Base-by-base conservation (phyloP, 352 stramenopile genomes). In the Pythium vanterpoolii region DNA sequence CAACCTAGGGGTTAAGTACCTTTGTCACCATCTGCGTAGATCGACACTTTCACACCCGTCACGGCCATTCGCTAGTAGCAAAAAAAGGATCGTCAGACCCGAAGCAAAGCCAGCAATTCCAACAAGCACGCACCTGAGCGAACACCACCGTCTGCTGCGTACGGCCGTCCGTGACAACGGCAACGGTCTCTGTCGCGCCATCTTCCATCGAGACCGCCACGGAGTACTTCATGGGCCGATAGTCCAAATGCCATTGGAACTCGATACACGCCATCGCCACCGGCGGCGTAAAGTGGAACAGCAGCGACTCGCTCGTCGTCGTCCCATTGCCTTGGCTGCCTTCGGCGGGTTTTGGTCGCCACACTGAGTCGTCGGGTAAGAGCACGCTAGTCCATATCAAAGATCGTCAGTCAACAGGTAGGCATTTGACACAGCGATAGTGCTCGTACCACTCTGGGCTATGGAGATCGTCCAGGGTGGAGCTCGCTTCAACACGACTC, bases 391-490 rank as follows among this genome's bases (percentile, higher is more conserved):
- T 23, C n/a, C 0, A 53, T 5, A 51, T 16, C 4, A 30, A 36
- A 48, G 11, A 51, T 10, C 45, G 5, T 56, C 19, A n/a, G 14
- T 30, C 10, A 3, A 38, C 27, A 51, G 4, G 18, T 16, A n/a
- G 18, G 19, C 38, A 43, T 7, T 6, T 14, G 13, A 6, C 27
- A 53, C 27, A 36, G 19, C 8, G 5, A 5, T 28, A 38, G 6
- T 33, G 38, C 4, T 18, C 67, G 50, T 73, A 92, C 86, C 66
- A 70, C 8, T 74, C 66, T 1, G 72, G 57, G 24, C 43, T 39
- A 58, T 95, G 83, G 14, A 83, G 67, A 21, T 84, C 75, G 48
- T 90, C 74, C 40, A 85, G 68, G 14, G 62, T 62, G 0, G 84
- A 91, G 60, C 83, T 93, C 31, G 72, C 68, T 27, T 74, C 75